These are phyloP conservation scores for Neotropicomus parvogracilis DNA, from an alignment of 1,284 basidiomycete genomes.

Conservation along the genomic window DNA sequence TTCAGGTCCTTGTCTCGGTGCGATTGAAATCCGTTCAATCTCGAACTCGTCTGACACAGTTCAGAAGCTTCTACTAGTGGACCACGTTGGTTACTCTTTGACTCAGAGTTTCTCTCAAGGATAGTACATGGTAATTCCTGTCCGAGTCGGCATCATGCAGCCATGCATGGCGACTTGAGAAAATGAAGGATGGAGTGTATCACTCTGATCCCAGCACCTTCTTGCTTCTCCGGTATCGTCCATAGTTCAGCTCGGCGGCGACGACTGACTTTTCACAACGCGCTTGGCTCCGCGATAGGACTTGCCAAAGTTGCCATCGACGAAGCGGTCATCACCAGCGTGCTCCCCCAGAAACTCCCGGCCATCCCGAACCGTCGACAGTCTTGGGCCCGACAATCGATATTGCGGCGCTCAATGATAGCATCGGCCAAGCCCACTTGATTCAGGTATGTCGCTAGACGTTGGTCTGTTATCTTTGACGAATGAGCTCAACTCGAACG, in stretches of 20 bases:
- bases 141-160: too few relatives aligned
- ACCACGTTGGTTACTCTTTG: too few relatives aligned
- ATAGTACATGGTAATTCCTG: too few relatives aligned
- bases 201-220: too few relatives aligned
- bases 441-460: constrained; percentile 45
- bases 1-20: too few relatives aligned
- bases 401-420: constrained; percentile 50
- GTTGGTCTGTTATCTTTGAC: constrained; percentile 6
- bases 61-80: too few relatives aligned
- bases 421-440: constrained; percentile 47
- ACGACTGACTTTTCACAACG: constrained; percentile 34
- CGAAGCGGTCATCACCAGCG: constrained; percentile 62
- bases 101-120: too few relatives aligned
- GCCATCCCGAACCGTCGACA: constrained; percentile 44
- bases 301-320: constrained; percentile 69
- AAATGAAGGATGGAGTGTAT: too few relatives aligned
- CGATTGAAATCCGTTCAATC: too few relatives aligned
- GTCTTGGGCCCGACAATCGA: constrained; percentile 42
- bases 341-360: constrained; percentile 51
- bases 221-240: constrained; percentile 49
- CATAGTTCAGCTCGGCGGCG: not conserved
- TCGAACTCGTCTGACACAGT: too few relatives aligned
- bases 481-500: constrained; percentile 18
- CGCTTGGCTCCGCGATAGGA: constrained; percentile 70
- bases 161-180: too few relatives aligned